These are phyloP conservation scores for Tuber aestivum DNA, from an alignment of 495 filamentous ascomycete genomes.

Conservation along the genomic window DNA sequence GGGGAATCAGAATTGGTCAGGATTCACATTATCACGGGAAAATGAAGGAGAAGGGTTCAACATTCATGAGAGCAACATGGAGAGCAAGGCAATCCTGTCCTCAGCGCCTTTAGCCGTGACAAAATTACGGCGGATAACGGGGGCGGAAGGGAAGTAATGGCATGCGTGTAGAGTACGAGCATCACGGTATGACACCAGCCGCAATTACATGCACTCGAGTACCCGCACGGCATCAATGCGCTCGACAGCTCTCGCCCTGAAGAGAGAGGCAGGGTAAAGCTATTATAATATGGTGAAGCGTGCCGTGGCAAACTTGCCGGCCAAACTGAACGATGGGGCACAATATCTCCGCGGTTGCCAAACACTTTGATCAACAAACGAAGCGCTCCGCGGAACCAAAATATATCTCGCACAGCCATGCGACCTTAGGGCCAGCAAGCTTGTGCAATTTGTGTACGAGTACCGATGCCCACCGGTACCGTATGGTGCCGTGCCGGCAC, in stretches of 20 bases:
- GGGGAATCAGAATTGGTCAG: neutral
- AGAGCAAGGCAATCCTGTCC: neutral
- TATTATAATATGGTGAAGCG: neutral
- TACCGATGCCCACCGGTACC: neutral
- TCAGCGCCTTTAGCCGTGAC: neutral
- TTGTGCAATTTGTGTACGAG: neutral
- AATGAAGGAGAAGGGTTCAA: neutral
- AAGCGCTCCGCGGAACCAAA: neutral
- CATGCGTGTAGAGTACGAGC: neutral
- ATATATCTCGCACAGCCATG: neutral
- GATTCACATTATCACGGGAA: neutral
- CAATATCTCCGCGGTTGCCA: neutral
- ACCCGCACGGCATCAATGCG: too few relatives aligned
- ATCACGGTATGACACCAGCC: neutral
- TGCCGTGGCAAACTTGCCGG: neutral
- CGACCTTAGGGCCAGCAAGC: neutral
- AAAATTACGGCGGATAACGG: neutral
- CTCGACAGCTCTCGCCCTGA: too few relatives aligned
- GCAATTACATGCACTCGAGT: too few relatives aligned
- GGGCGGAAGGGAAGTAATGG: neutral
- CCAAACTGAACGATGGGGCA: neutral
- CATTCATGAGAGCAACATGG: neutral
- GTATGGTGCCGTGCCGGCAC: neutral
- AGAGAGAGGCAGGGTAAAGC: too few relatives aligned
- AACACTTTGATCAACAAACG: neutral